phyloP scores from a whole-genome alignment of 345 rosid genomes.

The Salix udensis region DNA sequence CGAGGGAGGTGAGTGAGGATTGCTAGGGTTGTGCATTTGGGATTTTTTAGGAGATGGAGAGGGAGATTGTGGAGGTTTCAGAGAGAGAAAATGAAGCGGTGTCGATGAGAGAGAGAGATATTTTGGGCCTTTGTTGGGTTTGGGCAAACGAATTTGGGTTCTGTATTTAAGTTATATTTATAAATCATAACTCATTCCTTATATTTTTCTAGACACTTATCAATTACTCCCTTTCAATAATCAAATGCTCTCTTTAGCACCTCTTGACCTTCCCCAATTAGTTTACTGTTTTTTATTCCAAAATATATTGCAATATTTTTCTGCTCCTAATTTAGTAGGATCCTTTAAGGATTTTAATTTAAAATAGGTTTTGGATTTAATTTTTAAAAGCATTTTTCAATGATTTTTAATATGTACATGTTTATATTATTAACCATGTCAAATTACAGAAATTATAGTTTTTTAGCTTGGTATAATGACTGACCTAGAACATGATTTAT shows the following conservation, averaged over 20 bases:
- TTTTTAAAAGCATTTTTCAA: too few relatives aligned
- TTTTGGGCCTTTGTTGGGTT: neutral
- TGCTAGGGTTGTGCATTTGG: constrained; percentile 16
- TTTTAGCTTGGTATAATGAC: too few relatives aligned
- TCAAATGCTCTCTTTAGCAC: neutral
- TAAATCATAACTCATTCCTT: neutral
- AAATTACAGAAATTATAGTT: too few relatives aligned
- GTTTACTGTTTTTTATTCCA: too few relatives aligned
- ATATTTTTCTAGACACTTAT: neutral
- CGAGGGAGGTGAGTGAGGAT: constrained; percentile 2
- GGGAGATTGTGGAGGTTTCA: neutral
- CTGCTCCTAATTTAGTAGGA: too few relatives aligned
- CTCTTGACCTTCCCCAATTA: too few relatives aligned
- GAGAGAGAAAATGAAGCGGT: constrained; percentile 6
- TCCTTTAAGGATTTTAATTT: too few relatives aligned
- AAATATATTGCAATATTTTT: too few relatives aligned
- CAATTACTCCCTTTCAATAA: neutral
- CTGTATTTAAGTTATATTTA: neutral
- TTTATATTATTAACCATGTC: too few relatives aligned
- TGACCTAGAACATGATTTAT: fast-evolving
- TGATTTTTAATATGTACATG: too few relatives aligned
- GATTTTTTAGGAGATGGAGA: neutral
- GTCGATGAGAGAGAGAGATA: neutral
- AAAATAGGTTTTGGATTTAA: too few relatives aligned
- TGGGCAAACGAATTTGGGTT: neutral